Conservation (phyloP, 2,329 filamentous ascomycete genomes). For the Aphanocladium album region DNA sequence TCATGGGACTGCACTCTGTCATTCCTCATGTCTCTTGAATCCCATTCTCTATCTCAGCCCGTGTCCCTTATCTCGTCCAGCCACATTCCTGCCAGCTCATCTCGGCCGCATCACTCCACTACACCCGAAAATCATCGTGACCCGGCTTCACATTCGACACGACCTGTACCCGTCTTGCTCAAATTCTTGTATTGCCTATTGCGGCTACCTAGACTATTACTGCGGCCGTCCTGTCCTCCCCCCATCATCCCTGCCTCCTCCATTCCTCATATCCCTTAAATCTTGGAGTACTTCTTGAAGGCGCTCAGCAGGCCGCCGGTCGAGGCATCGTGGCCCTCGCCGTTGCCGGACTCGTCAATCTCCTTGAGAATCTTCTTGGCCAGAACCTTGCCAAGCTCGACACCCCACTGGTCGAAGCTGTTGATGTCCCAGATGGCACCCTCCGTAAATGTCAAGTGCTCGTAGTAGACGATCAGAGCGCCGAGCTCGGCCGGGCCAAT, state of each 20-base stretch:
- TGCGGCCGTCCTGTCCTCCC: neutral
- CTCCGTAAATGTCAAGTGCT: slow-evolving; percentile 97
- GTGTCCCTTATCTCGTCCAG: neutral
- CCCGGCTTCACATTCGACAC: neutral
- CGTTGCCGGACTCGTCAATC: slow-evolving; percentile 71
- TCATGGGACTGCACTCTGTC: neutral
- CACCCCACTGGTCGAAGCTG: slow-evolving; percentile 99
- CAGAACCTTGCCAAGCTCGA: slow-evolving; percentile 93
- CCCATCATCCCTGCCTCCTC: too few relatives aligned
- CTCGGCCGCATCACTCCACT: neutral
- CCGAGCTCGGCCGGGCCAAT: slow-evolving; percentile 93
- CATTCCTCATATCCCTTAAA: slow-evolving; percentile 30
- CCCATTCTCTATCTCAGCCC: neutral
- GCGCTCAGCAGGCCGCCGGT: slow-evolving; percentile 86
- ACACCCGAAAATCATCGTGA: neutral
- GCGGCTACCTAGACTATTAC: neutral
- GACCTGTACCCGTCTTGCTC: neutral
- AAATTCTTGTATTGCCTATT: neutral
- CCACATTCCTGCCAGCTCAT: slow-evolving; percentile 3
- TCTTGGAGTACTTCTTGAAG: slow-evolving; percentile 71
- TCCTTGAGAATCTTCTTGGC: slow-evolving; percentile 88
- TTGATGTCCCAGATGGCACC: slow-evolving; percentile 99
- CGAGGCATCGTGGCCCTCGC: slow-evolving; percentile 73
- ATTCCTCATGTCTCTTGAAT: neutral
- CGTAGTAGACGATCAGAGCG: slow-evolving; percentile 96